Evolutionary conservation across 2,329 filamentous ascomycete genomes (phyloP).

Genomic region (Fusarium sp.): DNA sequence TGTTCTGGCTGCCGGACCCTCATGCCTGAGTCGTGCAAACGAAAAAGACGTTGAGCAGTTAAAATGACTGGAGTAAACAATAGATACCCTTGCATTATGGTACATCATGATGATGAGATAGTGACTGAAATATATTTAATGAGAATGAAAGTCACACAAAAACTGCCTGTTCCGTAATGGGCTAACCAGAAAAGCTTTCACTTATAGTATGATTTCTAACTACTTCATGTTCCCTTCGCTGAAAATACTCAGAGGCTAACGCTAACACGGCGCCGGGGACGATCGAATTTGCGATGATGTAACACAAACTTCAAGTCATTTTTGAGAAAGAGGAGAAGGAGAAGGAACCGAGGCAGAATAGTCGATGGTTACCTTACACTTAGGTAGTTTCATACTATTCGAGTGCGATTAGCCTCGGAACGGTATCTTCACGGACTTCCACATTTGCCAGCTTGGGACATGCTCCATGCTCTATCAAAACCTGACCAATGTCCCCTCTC

Average conservation of each 20-base stretch:
- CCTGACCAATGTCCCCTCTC: conserved; percentile 17
- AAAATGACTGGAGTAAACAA: conserved; percentile 1
- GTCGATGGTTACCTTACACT: not conserved
- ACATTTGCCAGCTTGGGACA: conserved; percentile 22
- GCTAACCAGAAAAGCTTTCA: not conserved
- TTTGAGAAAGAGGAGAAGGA: not conserved
- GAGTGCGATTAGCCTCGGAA: conserved; percentile 9
- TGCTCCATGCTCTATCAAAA: conserved; percentile 27
- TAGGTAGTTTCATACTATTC: not conserved
- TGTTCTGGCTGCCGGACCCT: conserved; percentile 82
- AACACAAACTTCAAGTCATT: not conserved
- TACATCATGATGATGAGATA: not conserved
- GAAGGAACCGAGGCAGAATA: not conserved
- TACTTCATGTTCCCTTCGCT: not conserved
- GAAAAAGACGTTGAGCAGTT: not conserved
- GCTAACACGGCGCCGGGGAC: not conserved
- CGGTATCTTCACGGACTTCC: conserved; percentile 6
- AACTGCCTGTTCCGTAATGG: not conserved
- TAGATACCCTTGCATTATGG: conserved; percentile 29
- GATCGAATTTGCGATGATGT: not conserved
- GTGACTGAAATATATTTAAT: not conserved
- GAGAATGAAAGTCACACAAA: not conserved
- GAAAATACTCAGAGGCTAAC: not conserved
- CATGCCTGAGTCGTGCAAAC: conserved; percentile 54
- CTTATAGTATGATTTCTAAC: not conserved